Evolutionary conservation across 75 land plant genomes (phyloP), one percentile per base, ranked within the genome.

Genomic region (Pinus albicaulis): DNA sequence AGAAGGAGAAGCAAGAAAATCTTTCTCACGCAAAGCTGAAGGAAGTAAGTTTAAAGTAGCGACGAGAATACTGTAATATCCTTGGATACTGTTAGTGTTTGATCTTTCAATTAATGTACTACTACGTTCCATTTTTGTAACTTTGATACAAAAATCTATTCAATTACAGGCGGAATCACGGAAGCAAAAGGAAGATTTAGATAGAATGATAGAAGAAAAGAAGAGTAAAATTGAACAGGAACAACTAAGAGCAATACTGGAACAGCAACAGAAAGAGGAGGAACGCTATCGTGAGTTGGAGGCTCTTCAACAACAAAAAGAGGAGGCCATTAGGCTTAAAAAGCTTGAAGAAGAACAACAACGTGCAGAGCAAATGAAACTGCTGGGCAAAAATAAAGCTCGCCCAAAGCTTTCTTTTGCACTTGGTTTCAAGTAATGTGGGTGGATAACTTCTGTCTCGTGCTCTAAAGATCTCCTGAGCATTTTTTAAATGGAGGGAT

Each of bases 331-430:
- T 55, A 56, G 82, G 56, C 65, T 78, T 20, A 82, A 76, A 69
- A 86, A 79, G 77, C 62, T 86, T 70, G 86, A 86, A 74, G 87
- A 86, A 55, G 86, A 86, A 61, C 81, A 82, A 69, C 76, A 84
- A 24, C 77, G 86, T 13, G 78, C 72, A 10, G 86, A 86, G 38
- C 87, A 86, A 72, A 86, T 86, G 87, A 86, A 86, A 53, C 76
- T 86, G n/a, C 56, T 86, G 38, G 87, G 87, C 22, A 86, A 86
- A 62, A 82, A 86, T 62, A 86, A 86, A 64, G 80, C 87, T 71
- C 86, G 87, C 3, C 87, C 87, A n/a, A 86, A 86, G 72, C 75
- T 86, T 59, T 86, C 87, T 44, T 86, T 86, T 79, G 81, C 86
- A 28, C 74, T 86, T 71, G 86, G 86, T 28, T 78, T 76, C 64